phyloP scores from a whole-genome alignment of 306 rosid genomes.

The Prunus mume region DNA sequence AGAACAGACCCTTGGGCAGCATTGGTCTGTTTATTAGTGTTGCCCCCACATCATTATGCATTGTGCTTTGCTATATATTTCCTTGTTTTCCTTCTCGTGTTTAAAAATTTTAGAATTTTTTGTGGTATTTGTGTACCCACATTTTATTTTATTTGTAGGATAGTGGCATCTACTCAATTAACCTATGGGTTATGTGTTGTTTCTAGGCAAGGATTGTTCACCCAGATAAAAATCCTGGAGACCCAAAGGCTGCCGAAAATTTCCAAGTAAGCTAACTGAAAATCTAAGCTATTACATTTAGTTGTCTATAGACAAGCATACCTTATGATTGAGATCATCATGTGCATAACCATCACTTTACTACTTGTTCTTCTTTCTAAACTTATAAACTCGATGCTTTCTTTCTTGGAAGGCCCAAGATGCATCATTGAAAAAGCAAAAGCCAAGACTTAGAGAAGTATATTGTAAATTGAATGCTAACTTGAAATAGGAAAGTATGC shows the following conservation, averaged over 20 bases:
- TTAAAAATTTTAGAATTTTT: not conserved
- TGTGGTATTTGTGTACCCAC: not conserved
- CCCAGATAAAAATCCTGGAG: constrained; percentile 96
- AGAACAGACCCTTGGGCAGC: not conserved
- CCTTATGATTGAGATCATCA: not conserved
- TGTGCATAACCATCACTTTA: not conserved
- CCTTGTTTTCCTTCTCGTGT: not conserved
- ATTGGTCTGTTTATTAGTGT: not conserved
- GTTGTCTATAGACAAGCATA: not conserved
- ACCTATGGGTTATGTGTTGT: constrained; percentile 1
- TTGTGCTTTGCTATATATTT: not conserved
- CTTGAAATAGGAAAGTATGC: not conserved
- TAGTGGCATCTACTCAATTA: not conserved
- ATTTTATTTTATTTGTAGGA: not conserved
- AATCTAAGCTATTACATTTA: not conserved
- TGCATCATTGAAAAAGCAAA: constrained; percentile 1
- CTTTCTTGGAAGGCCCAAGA: not conserved
- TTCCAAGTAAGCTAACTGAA: constrained; percentile 63
- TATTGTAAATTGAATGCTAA: not conserved
- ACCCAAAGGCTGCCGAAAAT: constrained; percentile 83
- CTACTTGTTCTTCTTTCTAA: not conserved
- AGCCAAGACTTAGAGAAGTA: not conserved
- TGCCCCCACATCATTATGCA: not conserved
- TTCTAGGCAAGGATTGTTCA: constrained; percentile 86
- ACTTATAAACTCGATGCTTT: not conserved